A percentile compares a stretch with the other conserved stretches of the same genome.
These are phyloP conservation scores for Emmonsiellopsis sp. DNA, from an alignment of 2,329 filamentous ascomycete species.

Conservation along the genomic window DNA sequence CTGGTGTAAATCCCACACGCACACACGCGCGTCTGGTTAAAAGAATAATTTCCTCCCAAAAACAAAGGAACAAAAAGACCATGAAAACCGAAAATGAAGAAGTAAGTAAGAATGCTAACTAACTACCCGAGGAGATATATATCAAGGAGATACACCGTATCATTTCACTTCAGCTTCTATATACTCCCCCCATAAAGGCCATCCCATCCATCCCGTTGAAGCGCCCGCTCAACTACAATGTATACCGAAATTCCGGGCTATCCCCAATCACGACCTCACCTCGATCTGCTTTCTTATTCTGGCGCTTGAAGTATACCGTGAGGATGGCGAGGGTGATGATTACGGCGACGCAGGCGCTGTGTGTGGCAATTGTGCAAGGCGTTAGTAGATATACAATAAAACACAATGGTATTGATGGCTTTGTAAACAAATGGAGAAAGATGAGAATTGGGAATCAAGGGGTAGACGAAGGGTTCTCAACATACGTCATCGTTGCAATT, in stretches of 20 bases:
- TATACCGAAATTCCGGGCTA: conserved; percentile 6
- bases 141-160: too few relatives aligned
- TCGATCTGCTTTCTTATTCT: conserved; percentile 7
- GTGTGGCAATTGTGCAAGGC: neutral
- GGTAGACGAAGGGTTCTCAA: neutral
- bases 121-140: too few relatives aligned
- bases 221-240: neutral
- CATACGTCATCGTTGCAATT: conserved; percentile 8
- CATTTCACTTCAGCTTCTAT: too few relatives aligned
- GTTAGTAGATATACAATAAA: neutral
- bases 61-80: too few relatives aligned
- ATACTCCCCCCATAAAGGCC: neutral
- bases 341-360: neutral
- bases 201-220: neutral
- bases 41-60: too few relatives aligned
- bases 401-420: too few relatives aligned
- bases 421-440: too few relatives aligned
- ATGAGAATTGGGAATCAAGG: too few relatives aligned
- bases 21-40: too few relatives aligned
- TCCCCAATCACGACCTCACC: conserved; percentile 5
- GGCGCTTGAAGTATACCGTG: conserved; percentile 4
- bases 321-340: conserved; percentile 1
- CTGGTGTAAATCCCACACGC: too few relatives aligned
- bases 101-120: too few relatives aligned
- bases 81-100: too few relatives aligned